These are phyloP conservation scores for Castanopsis chinensis DNA, from an alignment of 306 rosid species.

Conservation along the genomic window DNA sequence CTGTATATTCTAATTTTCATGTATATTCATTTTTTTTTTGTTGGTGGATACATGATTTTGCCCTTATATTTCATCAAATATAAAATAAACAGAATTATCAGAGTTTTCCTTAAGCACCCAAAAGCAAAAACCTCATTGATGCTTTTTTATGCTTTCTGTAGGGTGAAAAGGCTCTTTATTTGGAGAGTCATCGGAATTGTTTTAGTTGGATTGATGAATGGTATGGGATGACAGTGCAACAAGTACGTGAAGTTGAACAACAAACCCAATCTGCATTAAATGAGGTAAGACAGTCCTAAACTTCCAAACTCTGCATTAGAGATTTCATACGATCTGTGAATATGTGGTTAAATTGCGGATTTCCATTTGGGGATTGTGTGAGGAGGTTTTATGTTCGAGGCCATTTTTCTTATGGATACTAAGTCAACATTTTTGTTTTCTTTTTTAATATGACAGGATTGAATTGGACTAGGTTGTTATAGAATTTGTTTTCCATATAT, in stretches of 20 bases:
- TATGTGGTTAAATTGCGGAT: neutral
- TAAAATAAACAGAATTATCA: neutral
- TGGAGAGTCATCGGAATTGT: conserved; percentile 44
- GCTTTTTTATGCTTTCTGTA: neutral
- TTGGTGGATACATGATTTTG: neutral
- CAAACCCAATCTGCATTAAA: conserved; percentile 11
- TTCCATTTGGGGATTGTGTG: neutral
- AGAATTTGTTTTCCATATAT: neutral
- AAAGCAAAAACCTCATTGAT: neutral
- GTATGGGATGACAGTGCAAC: conserved; percentile 41
- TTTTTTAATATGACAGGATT: neutral
- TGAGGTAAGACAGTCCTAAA: conserved; percentile 25
- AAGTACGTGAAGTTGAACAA: conserved; percentile 35
- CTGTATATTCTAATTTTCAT: neutral
- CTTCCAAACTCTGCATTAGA: neutral
- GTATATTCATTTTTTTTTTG: neutral
- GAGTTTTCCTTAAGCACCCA: neutral
- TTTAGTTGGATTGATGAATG: conserved; percentile 47
- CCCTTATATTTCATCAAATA: neutral
- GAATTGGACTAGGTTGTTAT: neutral
- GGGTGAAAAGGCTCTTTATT: conserved; percentile 49
- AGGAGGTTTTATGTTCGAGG: neutral
- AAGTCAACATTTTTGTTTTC: neutral
- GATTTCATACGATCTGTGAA: neutral
- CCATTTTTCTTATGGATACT: neutral